A percentile compares a stretch with the other conserved stretches of the same genome.
phyloP scores from a whole-genome alignment of 768 basidiomycete species.

The Vararia minispora region DNA sequence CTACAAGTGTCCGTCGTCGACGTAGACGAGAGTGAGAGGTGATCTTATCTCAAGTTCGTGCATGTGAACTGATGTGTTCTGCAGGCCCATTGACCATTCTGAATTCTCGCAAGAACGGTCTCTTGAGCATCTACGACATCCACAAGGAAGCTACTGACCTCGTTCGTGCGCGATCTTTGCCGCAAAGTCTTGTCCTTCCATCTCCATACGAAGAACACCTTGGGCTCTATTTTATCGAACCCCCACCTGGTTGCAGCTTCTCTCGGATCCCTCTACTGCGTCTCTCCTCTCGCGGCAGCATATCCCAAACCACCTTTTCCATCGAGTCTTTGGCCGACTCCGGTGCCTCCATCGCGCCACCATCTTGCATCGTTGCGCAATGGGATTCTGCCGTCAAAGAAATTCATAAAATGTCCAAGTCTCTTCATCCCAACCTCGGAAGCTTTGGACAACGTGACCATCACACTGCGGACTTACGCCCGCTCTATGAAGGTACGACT shows the following conservation, averaged over 20 bases:
- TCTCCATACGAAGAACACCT: slow-evolving; percentile 18
- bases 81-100: slow-evolving; percentile 44
- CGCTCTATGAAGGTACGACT: slow-evolving; percentile 44
- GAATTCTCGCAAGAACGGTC: slow-evolving; percentile 44
- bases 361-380: no score
- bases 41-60: neutral
- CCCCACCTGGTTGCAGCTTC: slow-evolving; percentile 18
- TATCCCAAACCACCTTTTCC: slow-evolving; percentile 5
- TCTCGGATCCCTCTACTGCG: slow-evolving; percentile 10
- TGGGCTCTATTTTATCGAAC: slow-evolving; percentile 23
- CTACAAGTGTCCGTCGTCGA: slow-evolving; percentile 32
- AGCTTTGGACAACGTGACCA: slow-evolving; percentile 34
- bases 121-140: slow-evolving; percentile 59
- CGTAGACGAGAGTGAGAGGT: slow-evolving; percentile 21
- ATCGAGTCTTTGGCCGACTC: slow-evolving; percentile 1
- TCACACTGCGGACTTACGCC: slow-evolving; percentile 36
- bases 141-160: slow-evolving; percentile 28
- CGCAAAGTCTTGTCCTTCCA: slow-evolving; percentile 31
- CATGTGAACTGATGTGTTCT: neutral
- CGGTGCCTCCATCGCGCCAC: no score
- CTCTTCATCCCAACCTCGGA: slow-evolving; percentile 16
- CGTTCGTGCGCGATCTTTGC: slow-evolving; percentile 32
- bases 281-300: slow-evolving; percentile 7
- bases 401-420: slow-evolving; percentile 1
- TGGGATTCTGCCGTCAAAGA: slow-evolving; percentile 5